phyloP scores from a whole-genome alignment of 1,139 yeast genomes.

The Kodamaea sp. region DNA sequence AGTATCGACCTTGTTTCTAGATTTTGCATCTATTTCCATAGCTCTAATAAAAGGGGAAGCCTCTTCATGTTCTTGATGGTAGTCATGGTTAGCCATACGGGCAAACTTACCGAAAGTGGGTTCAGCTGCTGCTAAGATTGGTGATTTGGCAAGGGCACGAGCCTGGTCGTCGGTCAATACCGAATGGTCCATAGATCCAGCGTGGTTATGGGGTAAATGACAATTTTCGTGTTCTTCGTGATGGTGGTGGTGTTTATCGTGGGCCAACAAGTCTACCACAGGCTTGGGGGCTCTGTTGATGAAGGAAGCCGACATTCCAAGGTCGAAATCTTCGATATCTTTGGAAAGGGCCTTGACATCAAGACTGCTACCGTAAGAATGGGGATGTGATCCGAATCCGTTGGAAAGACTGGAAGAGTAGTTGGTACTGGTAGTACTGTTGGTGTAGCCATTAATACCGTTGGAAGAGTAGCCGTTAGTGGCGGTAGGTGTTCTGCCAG shows the following conservation, averaged over 20 bases:
- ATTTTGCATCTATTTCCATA: constrained; percentile 9
- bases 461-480: background rate
- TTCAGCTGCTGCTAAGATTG: constrained; percentile 55
- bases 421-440: background rate
- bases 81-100: constrained; percentile 37
- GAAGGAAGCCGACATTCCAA: constrained; percentile 51
- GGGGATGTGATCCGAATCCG: background rate
- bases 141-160: constrained; percentile 54
- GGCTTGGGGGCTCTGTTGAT: constrained; percentile 43
- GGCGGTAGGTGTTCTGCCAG: background rate
- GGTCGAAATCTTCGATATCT: constrained; percentile 38
- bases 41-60: constrained; percentile 20
- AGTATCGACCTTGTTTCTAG: constrained; percentile 20
- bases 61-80: constrained; percentile 16
- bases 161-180: constrained; percentile 52
- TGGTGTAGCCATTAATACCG: background rate
- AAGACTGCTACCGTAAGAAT: background rate
- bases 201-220: constrained; percentile 40
- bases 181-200: constrained; percentile 37
- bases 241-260: constrained; percentile 19
- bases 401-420: background rate
- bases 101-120: constrained; percentile 56
- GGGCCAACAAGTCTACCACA: constrained; percentile 32
- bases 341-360: constrained; percentile 3
- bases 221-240: constrained; percentile 35